These are phyloP conservation scores for Cardiospermum halicacabum DNA, from an alignment of 345 rosid genomes.

Conservation along the genomic window DNA sequence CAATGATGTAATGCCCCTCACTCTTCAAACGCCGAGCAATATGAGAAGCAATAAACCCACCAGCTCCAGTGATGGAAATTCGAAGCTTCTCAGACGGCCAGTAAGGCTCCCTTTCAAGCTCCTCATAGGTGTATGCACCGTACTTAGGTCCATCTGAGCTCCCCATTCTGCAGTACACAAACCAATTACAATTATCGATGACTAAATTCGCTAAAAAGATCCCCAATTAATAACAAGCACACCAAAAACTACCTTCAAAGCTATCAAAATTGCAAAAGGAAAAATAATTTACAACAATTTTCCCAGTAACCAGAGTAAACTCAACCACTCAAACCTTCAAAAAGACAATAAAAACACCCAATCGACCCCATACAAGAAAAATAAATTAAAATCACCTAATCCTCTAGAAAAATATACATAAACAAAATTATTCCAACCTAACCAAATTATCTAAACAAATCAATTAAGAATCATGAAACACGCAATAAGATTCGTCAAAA, in stretches of 20 bases:
- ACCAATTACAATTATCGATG: neutral
- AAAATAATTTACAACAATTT: neutral
- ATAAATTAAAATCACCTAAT: neutral
- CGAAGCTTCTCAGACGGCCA: slow-evolving; percentile 89
- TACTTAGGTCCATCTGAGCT: slow-evolving; percentile 50
- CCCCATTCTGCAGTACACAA: slow-evolving; percentile 54
- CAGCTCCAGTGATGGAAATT: slow-evolving; percentile 87
- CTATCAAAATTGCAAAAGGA: neutral
- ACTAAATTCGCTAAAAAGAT: neutral
- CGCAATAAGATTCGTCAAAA: neutral
- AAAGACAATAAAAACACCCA: neutral
- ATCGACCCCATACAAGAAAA: neutral
- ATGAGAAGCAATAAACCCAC: slow-evolving; percentile 97
- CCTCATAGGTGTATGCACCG: slow-evolving; percentile 79
- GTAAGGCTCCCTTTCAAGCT: slow-evolving; percentile 80
- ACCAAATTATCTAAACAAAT: neutral
- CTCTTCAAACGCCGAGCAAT: slow-evolving; percentile 93
- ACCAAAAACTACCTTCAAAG: neutral
- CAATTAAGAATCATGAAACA: neutral
- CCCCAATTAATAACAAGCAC: neutral
- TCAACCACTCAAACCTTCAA: neutral
- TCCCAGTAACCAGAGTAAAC: neutral
- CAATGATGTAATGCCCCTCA: slow-evolving; percentile 94
- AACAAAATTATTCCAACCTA: neutral
- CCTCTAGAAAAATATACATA: neutral